Conservation (phyloP, 2,329 filamentous ascomycete genomes). For the Chalaropsis thielavioides region DNA sequence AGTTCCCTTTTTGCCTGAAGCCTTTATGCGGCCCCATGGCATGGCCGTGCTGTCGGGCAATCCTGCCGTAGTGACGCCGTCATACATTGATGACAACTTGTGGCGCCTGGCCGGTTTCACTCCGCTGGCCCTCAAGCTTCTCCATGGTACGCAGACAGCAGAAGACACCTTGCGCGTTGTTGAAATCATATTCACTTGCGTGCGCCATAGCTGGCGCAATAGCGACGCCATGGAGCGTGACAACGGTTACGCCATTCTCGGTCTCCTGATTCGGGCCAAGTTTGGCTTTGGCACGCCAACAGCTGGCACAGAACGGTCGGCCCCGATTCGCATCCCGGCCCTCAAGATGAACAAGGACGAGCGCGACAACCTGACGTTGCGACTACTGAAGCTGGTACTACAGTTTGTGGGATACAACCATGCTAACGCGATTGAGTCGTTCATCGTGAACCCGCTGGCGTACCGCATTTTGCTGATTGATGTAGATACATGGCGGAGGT, state of each 20-base stretch:
- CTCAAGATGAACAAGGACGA: constrained; percentile 37
- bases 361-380: constrained; percentile 40
- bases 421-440: constrained; percentile 65
- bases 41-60: constrained; percentile 70
- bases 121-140: constrained; percentile 66
- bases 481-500: constrained; percentile 80
- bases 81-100: constrained; percentile 75
- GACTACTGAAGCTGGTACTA: constrained; percentile 63
- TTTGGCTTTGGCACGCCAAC: constrained; percentile 34
- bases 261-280: constrained; percentile 71
- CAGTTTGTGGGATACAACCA: constrained; percentile 81
- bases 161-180: constrained; percentile 63
- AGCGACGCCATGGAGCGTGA: constrained; percentile 97
- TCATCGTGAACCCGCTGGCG: constrained; percentile 89
- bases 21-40: constrained; percentile 66
- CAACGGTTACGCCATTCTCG: constrained; percentile 81
- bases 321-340: neutral
- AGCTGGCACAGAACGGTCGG: neutral
- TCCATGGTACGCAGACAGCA: constrained; percentile 59
- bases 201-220: constrained; percentile 88
- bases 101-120: constrained; percentile 91
- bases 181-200: constrained; percentile 70
- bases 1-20: constrained; percentile 75
- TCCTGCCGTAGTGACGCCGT: constrained; percentile 67
- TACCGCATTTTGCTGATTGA: constrained; percentile 88